Evolutionary conservation across 345 rosid species (phyloP), one percentile per base, ranked within the genome.

Genomic region (Abelmoschus esculentus): DNA sequence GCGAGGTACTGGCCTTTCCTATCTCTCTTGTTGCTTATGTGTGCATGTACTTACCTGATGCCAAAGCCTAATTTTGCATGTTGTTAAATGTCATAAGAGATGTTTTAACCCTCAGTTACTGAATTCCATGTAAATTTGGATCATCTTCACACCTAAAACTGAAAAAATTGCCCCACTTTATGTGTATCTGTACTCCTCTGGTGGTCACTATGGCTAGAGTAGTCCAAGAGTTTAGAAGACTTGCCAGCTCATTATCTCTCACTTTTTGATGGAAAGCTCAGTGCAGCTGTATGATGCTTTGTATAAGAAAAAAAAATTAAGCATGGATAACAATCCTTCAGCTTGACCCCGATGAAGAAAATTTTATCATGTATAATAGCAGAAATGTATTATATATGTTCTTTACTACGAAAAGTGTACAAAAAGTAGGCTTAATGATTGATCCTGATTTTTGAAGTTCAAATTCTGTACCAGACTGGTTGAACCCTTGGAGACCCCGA

Each of bases 1-100:
- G 90, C 72, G 96, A 90, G 98, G 97, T 93, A 82, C 65, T 71
- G 11, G 77, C 69, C 17, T 70, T n/a, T 67, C 74, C 55, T 60
- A 4, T 61, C 56, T 55, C 53, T 22, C 58, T 55, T 75, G 44
- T 59, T 70, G 7, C 62, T 60, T 29, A 57, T 13, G 19, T 67
- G 54, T 63, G 9, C 40, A 14, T 38, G 22, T 18, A 18, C 44
- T 59, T 32, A 57, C 75, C 29, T 38, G 18, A 61, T 76, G 49
- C 61, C 32, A 68, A 53, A 17, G 31, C 61, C 50, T 68, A 55
- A 18, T 52, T 29, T 36, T 12, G 34, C 54, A 32, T 2, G 7
- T 15, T 50, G 1, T 50, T 22, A 9, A 9, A 44, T 64, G 54
- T 65, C 34, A 64, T 6, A 44, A 7, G 36, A 65, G 18, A 65